These are phyloP conservation scores for Elsinoe batatas DNA, from an alignment of 2,329 filamentous ascomycete genomes.

Conservation along the genomic window DNA sequence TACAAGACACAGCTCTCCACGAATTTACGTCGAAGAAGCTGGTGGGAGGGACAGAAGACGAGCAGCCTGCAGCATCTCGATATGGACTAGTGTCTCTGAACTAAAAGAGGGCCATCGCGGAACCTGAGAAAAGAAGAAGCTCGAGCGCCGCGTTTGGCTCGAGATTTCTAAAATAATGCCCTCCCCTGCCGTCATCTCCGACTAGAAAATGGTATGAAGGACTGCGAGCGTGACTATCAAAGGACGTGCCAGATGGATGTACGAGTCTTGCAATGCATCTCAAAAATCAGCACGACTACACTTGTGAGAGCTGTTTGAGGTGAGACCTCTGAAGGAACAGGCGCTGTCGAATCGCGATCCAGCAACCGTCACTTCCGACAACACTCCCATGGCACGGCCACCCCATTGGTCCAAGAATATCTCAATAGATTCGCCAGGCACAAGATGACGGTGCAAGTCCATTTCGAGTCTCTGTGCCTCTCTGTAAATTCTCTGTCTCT, in stretches of 20 bases:
- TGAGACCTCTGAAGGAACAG: not conserved
- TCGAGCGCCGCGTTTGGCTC: slow-evolving; percentile 3
- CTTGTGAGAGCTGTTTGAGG: not conserved
- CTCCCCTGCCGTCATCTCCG: not conserved
- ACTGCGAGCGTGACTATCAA: too few species aligned
- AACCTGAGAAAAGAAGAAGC: not conserved
- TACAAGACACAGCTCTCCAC: not conserved
- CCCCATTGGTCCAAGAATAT: slow-evolving; percentile 10
- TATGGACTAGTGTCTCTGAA: slow-evolving; percentile 2
- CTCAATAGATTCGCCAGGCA: slow-evolving; percentile 5
- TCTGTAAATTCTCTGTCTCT: too few species aligned
- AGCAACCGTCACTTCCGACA: not conserved
- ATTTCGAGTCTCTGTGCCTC: not conserved
- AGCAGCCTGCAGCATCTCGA: not conserved
- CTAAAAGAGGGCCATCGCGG: not conserved
- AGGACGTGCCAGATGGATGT: too few species aligned
- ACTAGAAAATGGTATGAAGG: too few species aligned
- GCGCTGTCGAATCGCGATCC: slow-evolving; percentile 4
- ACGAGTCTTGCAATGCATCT: too few species aligned
- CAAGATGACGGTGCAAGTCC: not conserved
- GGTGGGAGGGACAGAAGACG: not conserved
- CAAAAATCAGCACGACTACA: not conserved
- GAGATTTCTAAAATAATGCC: slow-evolving; percentile 1
- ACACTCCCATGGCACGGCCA: slow-evolving; percentile 3
- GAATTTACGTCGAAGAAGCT: slow-evolving; percentile 7